Evolutionary conservation across 2,329 filamentous ascomycete genomes (phyloP), one percentile per base, ranked within the genome.

Genomic region (Sporothrix inflata): DNA sequence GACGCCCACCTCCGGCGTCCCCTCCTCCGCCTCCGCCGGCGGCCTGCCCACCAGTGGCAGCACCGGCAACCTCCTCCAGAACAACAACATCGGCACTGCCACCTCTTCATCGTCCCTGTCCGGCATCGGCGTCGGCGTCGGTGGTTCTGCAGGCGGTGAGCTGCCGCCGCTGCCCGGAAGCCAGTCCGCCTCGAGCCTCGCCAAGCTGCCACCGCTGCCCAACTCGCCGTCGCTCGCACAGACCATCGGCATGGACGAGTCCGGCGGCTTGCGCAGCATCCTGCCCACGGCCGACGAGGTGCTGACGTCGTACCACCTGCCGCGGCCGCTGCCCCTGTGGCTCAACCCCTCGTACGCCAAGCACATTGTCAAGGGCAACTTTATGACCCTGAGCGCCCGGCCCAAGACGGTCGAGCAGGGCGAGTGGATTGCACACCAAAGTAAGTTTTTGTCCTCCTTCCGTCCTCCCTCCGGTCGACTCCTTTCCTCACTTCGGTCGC

Each of bases 281-380:
- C 38, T 61, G 34, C 70, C 69, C 9, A 55, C 65, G 60, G 65
- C 53, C 40, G 87, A 90, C 77, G 87, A 89, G 72, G 80, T 87
- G 69, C 84, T 90, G 75, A 83, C 84, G 76, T 84, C 84, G 14
- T 90, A 90, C 78, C 89, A 91, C 76, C 84, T 92, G 73, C 91
- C 91, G 73, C 86, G 88, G 53, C 88, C 88, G 42, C 84, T 90
- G 73, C 92, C 92, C 19, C 83, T 93, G 74, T 94, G 92, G 89
- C 89, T 94, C 78, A 91, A 92, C 78, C 87, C 91, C 71, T 84
- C 89, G 74, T 92, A 93, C 79, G 91, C 92, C 71, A 92, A 91
- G 79, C 90, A 97, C 78, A 97, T 97, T 76, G 94, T 98, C 78
- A 97, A 95, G 84, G 95, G 95, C 73, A 98, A 98, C 84, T 98